Conservation (phyloP, 331 rosid genomes). For the Pyracantha coccinea region DNA sequence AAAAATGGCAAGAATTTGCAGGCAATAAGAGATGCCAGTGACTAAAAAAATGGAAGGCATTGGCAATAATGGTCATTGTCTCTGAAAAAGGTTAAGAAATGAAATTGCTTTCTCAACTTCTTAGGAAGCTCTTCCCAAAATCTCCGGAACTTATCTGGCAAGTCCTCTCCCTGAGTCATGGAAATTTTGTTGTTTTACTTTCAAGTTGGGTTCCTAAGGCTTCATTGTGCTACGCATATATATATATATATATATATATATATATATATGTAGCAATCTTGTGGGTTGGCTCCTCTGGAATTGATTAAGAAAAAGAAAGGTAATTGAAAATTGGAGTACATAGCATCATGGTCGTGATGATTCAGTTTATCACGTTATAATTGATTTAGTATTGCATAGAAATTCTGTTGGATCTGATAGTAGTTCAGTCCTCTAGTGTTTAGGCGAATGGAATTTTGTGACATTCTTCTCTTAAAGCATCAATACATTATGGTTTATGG, state of each 20-base stretch:
- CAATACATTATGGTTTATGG: neutral
- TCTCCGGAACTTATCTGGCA: neutral
- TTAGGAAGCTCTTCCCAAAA: neutral
- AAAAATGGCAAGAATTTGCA: neutral
- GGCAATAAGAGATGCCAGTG: neutral
- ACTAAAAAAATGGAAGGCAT: neutral
- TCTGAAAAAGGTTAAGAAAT: neutral
- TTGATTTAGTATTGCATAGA: neutral
- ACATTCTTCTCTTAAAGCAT: neutral
- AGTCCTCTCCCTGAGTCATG: neutral
- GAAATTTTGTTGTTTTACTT: neutral
- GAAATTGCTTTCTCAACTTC: neutral
- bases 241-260: too few relatives aligned
- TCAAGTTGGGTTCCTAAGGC: neutral
- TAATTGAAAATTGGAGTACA: neutral
- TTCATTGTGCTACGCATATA: neutral
- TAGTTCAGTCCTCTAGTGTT: neutral
- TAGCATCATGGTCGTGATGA: neutral
- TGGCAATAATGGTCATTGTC: neutral
- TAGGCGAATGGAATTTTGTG: neutral
- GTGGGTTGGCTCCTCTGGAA: neutral
- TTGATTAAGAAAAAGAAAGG: neutral
- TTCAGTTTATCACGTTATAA: neutral
- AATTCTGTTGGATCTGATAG: neutral
- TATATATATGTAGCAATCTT: neutral